These are phyloP conservation scores for Suillus decipiens DNA, from an alignment of 768 basidiomycete genomes.

Conservation along the genomic window DNA sequence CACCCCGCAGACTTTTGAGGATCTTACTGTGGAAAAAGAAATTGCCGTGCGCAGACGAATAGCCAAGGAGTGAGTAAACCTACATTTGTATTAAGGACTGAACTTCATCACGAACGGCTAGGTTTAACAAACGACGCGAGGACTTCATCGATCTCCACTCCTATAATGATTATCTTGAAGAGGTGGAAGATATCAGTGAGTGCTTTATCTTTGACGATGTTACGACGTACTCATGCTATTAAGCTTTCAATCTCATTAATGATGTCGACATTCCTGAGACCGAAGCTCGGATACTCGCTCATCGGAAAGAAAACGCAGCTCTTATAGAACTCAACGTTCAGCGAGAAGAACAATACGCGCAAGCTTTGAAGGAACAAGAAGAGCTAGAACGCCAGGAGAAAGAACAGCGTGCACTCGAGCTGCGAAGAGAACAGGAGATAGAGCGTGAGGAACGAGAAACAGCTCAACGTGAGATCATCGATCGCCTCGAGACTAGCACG, in stretches of 20 bases:
- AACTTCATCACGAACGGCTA: constrained; percentile 30
- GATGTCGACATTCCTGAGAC: constrained; percentile 80
- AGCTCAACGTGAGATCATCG: constrained; percentile 72
- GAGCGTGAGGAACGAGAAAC: constrained; percentile 78
- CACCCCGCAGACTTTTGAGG: constrained; percentile 92
- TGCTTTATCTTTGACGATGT: not conserved
- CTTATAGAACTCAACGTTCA: constrained; percentile 84
- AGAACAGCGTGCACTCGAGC: constrained; percentile 66
- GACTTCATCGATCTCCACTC: constrained; percentile 80
- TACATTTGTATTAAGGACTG: not conserved
- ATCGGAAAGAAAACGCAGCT: constrained; percentile 78
- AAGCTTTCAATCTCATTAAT: constrained; percentile 95
- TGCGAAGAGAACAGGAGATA: constrained; percentile 69
- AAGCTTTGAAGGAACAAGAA: constrained; percentile 74
- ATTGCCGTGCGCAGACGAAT: constrained; percentile 86
- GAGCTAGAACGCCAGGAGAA: constrained; percentile 74
- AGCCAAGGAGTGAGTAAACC: constrained; percentile 72
- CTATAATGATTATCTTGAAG: constrained; percentile 96
- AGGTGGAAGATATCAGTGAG: constrained; percentile 89
- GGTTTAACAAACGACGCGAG: constrained; percentile 92
- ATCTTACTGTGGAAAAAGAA: constrained; percentile 91
- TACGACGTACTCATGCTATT: constrained; percentile 1
- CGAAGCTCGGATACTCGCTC: constrained; percentile 78
- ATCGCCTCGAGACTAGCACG: constrained; percentile 77
- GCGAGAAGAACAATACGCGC: constrained; percentile 76